These are phyloP conservation scores for Terfezia claveryi DNA, from an alignment of 495 filamentous ascomycete species.

Conservation along the genomic window DNA sequence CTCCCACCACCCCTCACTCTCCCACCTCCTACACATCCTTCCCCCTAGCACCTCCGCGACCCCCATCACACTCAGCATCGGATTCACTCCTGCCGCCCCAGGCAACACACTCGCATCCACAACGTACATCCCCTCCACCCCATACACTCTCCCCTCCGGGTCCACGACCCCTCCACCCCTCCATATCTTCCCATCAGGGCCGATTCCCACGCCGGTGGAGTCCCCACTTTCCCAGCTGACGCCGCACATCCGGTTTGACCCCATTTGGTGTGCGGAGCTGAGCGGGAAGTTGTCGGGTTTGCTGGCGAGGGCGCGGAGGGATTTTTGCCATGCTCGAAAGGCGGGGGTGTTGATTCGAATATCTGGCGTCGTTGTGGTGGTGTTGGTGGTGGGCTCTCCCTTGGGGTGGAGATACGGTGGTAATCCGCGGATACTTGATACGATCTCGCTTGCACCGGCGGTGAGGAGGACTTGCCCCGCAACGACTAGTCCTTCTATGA, in stretches of 20 bases:
- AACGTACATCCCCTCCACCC: constrained; percentile 47
- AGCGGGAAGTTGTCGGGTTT: background rate
- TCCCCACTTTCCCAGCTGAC: background rate
- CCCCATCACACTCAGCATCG: constrained; percentile 82
- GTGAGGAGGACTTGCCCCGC: background rate
- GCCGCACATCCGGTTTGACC: background rate
- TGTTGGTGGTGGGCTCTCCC: background rate
- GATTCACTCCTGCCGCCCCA: constrained; percentile 75
- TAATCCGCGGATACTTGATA: background rate
- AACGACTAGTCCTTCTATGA: background rate
- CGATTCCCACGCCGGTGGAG: background rate
- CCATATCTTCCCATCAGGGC: background rate
- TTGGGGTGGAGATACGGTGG: background rate
- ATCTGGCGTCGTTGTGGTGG: background rate
- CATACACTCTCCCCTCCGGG: constrained; percentile 55
- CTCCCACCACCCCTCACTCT: background rate
- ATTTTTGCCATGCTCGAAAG: background rate
- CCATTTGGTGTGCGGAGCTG: background rate
- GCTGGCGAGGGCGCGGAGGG: background rate
- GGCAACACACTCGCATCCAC: constrained; percentile 80
- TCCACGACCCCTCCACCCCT: constrained; percentile 42
- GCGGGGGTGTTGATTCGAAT: background rate
- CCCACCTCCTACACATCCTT: constrained; percentile 26
- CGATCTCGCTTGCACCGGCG: background rate
- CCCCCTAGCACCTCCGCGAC: constrained; percentile 44